Conservation (phyloP, 2,329 filamentous ascomycete species). For the Colletotrichum viniferum region DNA sequence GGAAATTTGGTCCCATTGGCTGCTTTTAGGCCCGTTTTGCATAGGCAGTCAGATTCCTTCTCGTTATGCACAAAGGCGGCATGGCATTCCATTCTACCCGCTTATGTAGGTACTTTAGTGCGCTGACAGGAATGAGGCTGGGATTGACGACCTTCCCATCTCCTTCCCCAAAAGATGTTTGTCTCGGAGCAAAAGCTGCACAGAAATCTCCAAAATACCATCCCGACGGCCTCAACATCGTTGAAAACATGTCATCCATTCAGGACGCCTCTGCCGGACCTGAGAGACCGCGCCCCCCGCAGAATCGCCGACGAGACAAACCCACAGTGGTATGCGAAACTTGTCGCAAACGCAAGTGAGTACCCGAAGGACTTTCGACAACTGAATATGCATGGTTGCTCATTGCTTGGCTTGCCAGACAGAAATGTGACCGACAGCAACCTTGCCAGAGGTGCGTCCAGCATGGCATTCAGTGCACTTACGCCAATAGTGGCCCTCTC, state of each 20-base stretch:
- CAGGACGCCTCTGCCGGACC: neutral
- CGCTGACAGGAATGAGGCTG: neutral
- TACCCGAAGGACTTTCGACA: no score
- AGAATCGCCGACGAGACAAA: conserved; percentile 35
- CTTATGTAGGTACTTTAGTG: neutral
- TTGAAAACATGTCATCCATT: neutral
- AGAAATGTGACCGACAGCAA: conserved; percentile 27
- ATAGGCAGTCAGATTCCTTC: neutral
- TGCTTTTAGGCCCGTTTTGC: neutral
- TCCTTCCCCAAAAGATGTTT: neutral
- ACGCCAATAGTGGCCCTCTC: conserved; percentile 16
- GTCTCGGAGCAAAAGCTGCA: neutral
- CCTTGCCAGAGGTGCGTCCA: conserved; percentile 27
- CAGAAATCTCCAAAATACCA: neutral
- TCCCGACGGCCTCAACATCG: neutral
- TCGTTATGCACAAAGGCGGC: neutral
- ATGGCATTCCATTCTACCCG: neutral
- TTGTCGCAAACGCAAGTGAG: conserved; percentile 39
- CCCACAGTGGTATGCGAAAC: conserved; percentile 36
- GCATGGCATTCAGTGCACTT: conserved; percentile 28
- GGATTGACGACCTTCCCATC: neutral
- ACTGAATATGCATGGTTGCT: neutral
- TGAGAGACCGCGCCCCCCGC: neutral
- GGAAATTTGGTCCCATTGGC: neutral
- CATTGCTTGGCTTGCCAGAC: conserved; percentile 6